Evolutionary conservation across 192 early-diverging fungal species (phyloP).

Genomic region (Helicostylum pulchrum): DNA sequence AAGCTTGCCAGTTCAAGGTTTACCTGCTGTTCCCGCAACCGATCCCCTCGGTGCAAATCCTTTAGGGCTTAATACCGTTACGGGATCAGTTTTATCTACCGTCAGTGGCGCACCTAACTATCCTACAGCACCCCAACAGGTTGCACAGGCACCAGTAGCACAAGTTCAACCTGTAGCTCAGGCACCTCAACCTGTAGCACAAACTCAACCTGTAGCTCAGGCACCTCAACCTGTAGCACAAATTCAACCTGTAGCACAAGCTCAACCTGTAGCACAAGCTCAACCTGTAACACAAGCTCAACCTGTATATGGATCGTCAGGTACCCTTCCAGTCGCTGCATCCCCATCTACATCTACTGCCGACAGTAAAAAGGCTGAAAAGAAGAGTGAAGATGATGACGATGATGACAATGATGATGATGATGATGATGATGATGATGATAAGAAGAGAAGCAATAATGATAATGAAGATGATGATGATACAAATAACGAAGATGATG

Average conservation of each 20-base stretch:
- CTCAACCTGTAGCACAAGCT: slow-evolving; percentile 36
- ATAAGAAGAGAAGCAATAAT: neutral
- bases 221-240: slow-evolving; percentile 35
- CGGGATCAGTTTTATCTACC: too few relatives aligned
- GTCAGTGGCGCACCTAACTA: slow-evolving; percentile 35
- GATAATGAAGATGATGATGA: neutral
- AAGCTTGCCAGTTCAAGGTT: too few relatives aligned
- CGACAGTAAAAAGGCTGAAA: neutral
- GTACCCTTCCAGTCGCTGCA: slow-evolving; percentile 62
- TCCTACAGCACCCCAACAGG: slow-evolving; percentile 59
- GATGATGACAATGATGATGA: neutral
- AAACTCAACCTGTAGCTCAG: neutral
- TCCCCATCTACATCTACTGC: neutral
- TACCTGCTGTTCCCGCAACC: too few relatives aligned
- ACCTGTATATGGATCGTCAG: slow-evolving; percentile 62
- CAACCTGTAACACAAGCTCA: slow-evolving; percentile 24
- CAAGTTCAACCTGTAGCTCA: slow-evolving; percentile 69
- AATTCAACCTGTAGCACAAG: slow-evolving; percentile 30
- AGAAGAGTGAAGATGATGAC: neutral
- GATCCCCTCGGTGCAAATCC: too few relatives aligned
- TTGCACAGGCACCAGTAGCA: slow-evolving; percentile 80
- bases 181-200: neutral
- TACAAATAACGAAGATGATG: neutral
- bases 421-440: neutral
- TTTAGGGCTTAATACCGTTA: too few relatives aligned